Conservation (phyloP, 2,329 filamentous ascomycete species). For the Diplodia intermedia region DNA sequence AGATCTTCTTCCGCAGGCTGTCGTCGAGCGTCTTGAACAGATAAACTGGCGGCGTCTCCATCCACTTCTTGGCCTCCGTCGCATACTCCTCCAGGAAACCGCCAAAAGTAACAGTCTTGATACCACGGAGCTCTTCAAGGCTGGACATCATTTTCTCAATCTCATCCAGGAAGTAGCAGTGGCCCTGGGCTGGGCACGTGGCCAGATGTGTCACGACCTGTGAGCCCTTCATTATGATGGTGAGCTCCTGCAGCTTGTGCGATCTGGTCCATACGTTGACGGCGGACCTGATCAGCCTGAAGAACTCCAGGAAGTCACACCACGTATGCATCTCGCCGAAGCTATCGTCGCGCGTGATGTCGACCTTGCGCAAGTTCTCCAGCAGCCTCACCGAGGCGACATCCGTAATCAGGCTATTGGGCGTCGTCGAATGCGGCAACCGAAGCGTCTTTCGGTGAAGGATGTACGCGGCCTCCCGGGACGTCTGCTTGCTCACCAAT, state of each 20-base stretch:
- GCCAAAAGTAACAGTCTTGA: slow-evolving; percentile 29
- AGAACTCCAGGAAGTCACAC: slow-evolving; percentile 31
- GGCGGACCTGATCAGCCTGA: slow-evolving; percentile 26
- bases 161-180: slow-evolving; percentile 31
- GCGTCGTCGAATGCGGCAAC: slow-evolving; percentile 23
- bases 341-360: slow-evolving; percentile 27
- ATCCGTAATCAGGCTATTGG: slow-evolving; percentile 19
- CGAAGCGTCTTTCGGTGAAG: slow-evolving; percentile 29
- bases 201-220: slow-evolving; percentile 23
- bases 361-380: slow-evolving; percentile 28
- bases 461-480: slow-evolving; percentile 21
- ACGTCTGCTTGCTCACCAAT: slow-evolving; percentile 26
- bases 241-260: slow-evolving; percentile 31
- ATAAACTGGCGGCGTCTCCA: slow-evolving; percentile 26
- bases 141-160: slow-evolving; percentile 26
- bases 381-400: slow-evolving; percentile 14
- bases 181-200: slow-evolving; percentile 14
- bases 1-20: slow-evolving; percentile 12
- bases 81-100: slow-evolving; percentile 26
- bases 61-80: slow-evolving; percentile 16
- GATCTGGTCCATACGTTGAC: slow-evolving; percentile 19
- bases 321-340: slow-evolving; percentile 29
- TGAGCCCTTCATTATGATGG: slow-evolving; percentile 18
- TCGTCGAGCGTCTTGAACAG: slow-evolving; percentile 19
- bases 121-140: slow-evolving; percentile 24